phyloP scores from a whole-genome alignment of 768 basidiomycete genomes.

The Serendipita vermifera region DNA sequence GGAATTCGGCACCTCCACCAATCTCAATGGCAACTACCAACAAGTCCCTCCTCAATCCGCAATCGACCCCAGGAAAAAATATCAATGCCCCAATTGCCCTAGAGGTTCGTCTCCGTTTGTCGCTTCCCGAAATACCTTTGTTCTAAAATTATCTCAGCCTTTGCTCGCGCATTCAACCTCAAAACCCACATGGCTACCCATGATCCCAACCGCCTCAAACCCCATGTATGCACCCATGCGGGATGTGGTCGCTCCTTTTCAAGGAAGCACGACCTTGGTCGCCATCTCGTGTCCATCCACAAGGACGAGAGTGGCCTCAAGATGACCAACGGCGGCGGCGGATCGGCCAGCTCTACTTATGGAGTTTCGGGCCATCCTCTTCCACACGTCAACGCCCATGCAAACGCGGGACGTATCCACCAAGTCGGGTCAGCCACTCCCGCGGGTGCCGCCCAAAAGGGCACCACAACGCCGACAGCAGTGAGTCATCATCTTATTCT shows the following conservation, averaged over 20 bases:
- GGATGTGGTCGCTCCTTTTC: slow-evolving; percentile 85
- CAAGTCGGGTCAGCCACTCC: slow-evolving; percentile 3
- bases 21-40: not conserved
- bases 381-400: not conserved
- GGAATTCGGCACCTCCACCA: not conserved
- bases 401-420: not conserved
- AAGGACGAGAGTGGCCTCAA: slow-evolving; percentile 37
- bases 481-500: not conserved
- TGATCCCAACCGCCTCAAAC: slow-evolving; percentile 82
- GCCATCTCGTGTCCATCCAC: slow-evolving; percentile 79
- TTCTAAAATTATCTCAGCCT: slow-evolving; percentile 45
- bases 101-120: slow-evolving; percentile 37
- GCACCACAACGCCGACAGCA: not conserved
- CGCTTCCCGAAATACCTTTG: slow-evolving; percentile 8
- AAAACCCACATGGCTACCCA: slow-evolving; percentile 95
- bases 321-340: not conserved
- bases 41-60: slow-evolving; percentile 1
- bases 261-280: slow-evolving; percentile 85
- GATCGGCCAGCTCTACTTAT: not conserved
- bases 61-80: slow-evolving; percentile 58
- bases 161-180: slow-evolving; percentile 86
- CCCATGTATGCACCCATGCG: slow-evolving; percentile 74
- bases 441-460: slow-evolving; percentile 5
- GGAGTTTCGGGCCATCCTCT: not conserved
- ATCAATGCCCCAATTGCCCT: slow-evolving; percentile 61